Percentiles rank a stretch among this genome's conserved stretches.
These are phyloP conservation scores for Mortierella hygrophila DNA, from an alignment of 192 early-diverging fungal species.

Conservation along the genomic window DNA sequence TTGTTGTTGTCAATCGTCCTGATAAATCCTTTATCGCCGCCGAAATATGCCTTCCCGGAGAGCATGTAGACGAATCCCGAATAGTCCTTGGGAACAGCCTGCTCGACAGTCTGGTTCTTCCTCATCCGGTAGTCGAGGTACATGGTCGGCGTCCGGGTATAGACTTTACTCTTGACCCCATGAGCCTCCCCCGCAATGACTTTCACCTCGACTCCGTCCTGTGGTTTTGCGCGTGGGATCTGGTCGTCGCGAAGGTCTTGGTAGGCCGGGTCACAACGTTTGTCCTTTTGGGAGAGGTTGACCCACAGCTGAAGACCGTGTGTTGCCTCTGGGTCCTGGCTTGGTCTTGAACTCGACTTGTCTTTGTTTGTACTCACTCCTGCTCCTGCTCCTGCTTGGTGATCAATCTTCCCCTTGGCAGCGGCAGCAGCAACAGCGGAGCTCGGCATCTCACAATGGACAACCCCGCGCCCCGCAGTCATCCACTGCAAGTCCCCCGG, in stretches of 20 bases:
- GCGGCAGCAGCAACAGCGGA: background rate
- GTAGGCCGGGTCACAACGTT: slow-evolving; percentile 77
- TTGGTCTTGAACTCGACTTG: background rate
- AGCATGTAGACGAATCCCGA: slow-evolving; percentile 75
- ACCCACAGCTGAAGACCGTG: slow-evolving; percentile 84
- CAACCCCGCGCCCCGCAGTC: slow-evolving; percentile 80
- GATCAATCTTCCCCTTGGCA: slow-evolving; percentile 27
- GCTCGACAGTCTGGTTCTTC: slow-evolving; percentile 66
- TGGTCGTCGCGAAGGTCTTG: slow-evolving; percentile 75
- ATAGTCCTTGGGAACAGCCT: slow-evolving; percentile 67
- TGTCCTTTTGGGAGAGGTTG: slow-evolving; percentile 80
- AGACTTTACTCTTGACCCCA: slow-evolving; percentile 75
- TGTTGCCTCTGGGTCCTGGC: slow-evolving; percentile 9
- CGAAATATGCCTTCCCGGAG: slow-evolving; percentile 65
- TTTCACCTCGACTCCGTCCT: slow-evolving; percentile 72
- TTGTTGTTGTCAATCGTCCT: slow-evolving; percentile 61
- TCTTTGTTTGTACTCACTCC: background rate
- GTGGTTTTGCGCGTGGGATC: slow-evolving; percentile 71
- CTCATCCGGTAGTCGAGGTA: slow-evolving; percentile 82
- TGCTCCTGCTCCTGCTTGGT: slow-evolving; percentile 49
- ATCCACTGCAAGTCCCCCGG: slow-evolving; percentile 85
- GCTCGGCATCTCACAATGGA: slow-evolving; percentile 83
- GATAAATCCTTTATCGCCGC: slow-evolving; percentile 43
- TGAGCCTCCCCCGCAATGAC: slow-evolving; percentile 91
- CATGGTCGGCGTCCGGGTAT: slow-evolving; percentile 84